Conservation (phyloP, 1,284 basidiomycete species). For the Cryptococcus maquisensis region DNA sequence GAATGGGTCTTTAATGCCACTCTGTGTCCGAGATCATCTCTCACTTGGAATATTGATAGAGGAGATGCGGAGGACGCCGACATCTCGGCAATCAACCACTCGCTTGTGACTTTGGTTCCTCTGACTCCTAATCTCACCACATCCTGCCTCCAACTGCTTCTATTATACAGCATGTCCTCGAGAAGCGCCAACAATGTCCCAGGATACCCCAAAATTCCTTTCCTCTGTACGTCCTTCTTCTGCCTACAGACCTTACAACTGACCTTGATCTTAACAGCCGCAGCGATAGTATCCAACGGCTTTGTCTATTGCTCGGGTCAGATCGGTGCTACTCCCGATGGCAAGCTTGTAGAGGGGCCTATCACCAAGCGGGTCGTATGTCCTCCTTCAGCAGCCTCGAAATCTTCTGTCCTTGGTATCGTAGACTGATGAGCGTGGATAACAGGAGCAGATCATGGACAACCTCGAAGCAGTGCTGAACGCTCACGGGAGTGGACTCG, state of each 20-base stretch:
- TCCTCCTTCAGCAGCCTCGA: neutral
- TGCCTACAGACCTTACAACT: neutral
- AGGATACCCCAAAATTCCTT: constrained; percentile 49
- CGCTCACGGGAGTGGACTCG: constrained; percentile 58
- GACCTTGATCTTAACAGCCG: constrained; percentile 10
- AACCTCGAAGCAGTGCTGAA: constrained; percentile 60
- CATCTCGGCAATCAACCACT: too few relatives aligned
- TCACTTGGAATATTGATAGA: too few relatives aligned
- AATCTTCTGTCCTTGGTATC: neutral
- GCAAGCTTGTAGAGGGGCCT: constrained; percentile 56
- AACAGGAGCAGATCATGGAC: constrained; percentile 56
- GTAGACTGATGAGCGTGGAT: neutral
- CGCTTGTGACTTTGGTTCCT: too few relatives aligned
- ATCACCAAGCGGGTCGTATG: constrained; percentile 57
- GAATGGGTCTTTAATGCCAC: too few relatives aligned
- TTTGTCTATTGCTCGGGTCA: constrained; percentile 61
- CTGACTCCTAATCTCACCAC: too few relatives aligned
- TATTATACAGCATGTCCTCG: constrained; percentile 1
- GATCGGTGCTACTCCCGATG: constrained; percentile 56
- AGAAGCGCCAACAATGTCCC: constrained; percentile 21
- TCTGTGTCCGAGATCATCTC: too few relatives aligned
- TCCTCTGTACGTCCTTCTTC: constrained; percentile 48
- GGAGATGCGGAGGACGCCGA: too few relatives aligned
- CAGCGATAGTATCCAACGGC: constrained; percentile 50
- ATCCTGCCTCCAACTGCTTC: too few relatives aligned